A percentile compares a stretch with the other conserved stretches of the same genome.
Evolutionary conservation across 129 eudicot species (phyloP).

Genomic region (Chrysanthemum seticuspe): DNA sequence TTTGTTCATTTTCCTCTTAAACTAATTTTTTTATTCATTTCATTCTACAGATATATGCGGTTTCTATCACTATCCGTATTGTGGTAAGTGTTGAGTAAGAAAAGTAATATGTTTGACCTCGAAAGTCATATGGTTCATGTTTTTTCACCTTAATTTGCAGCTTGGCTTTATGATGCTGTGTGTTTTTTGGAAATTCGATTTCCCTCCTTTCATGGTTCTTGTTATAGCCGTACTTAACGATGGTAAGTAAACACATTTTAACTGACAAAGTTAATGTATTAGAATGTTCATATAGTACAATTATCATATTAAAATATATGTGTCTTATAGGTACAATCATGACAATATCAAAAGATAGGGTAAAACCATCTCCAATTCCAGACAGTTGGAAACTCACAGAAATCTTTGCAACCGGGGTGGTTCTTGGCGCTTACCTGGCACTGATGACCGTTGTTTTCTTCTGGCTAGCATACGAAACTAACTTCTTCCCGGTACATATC

Average conservation of each 20-base stretch:
- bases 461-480: conserved; percentile 71
- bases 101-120: conserved; percentile 26
- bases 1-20: not conserved
- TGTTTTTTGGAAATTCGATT: conserved; percentile 78
- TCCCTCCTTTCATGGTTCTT: conserved; percentile 98
- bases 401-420: conserved; percentile 80
- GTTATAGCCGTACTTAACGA: conserved; percentile 91
- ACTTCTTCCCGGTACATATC: conserved; percentile 61
- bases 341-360: conserved; percentile 93
- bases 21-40: not conserved
- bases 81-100: conserved; percentile 56
- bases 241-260: conserved; percentile 40
- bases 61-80: conserved; percentile 91
- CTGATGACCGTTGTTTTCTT: conserved; percentile 76
- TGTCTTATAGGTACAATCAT: conserved; percentile 65
- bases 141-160: conserved; percentile 39
- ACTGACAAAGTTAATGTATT: not conserved
- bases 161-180: conserved; percentile 81
- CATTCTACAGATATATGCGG: conserved; percentile 79
- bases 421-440: conserved; percentile 77
- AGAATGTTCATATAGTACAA: not conserved
- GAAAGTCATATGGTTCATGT: conserved; percentile 8
- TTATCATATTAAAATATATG: not conserved
- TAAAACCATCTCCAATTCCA: conserved; percentile 83
- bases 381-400: conserved; percentile 91